Evolutionary conservation across 1,284 basidiomycete species (phyloP).

Genomic region (Austroboletus olivaceoglutinosus): DNA sequence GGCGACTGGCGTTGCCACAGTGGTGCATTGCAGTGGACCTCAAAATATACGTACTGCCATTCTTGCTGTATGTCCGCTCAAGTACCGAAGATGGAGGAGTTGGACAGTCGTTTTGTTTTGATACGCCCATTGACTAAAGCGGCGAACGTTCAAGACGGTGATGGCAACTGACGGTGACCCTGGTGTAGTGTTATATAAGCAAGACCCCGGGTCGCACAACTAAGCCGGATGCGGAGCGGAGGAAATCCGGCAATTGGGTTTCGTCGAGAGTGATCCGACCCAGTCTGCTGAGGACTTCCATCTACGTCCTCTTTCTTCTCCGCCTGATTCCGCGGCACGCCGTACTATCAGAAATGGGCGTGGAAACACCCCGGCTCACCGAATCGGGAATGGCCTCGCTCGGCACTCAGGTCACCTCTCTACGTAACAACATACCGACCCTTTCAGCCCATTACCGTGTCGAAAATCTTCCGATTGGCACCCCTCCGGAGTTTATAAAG

Average conservation of each 20-base stretch:
- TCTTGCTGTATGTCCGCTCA: constrained; percentile 27
- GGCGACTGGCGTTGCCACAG: background rate
- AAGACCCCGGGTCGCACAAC: background rate
- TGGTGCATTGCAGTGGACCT: background rate
- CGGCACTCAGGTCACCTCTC: constrained; percentile 7
- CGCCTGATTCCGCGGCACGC: constrained; percentile 20
- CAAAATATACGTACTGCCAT: constrained; percentile 3
- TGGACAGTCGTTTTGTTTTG: no score
- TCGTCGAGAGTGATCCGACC: constrained; percentile 1
- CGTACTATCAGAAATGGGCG: constrained; percentile 1
- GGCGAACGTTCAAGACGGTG: no score
- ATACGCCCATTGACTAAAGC: no score
- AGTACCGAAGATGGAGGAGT: constrained; percentile 13
- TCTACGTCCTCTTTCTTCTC: constrained; percentile 7
- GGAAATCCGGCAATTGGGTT: constrained; percentile 1
- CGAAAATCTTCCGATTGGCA: constrained; percentile 14
- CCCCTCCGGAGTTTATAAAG: constrained; percentile 22
- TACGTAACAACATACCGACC: constrained; percentile 28
- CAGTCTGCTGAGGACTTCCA: background rate
- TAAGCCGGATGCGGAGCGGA: constrained; percentile 4
- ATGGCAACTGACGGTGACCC: background rate
- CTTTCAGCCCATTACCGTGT: constrained; percentile 14
- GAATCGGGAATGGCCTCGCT: constrained; percentile 11
- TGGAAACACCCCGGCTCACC: constrained; percentile 9
- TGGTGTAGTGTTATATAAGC: background rate